These are phyloP conservation scores for Plasmodium yoelii DNA, from an alignment of 169 alveolate species.

Conservation along the genomic window DNA sequence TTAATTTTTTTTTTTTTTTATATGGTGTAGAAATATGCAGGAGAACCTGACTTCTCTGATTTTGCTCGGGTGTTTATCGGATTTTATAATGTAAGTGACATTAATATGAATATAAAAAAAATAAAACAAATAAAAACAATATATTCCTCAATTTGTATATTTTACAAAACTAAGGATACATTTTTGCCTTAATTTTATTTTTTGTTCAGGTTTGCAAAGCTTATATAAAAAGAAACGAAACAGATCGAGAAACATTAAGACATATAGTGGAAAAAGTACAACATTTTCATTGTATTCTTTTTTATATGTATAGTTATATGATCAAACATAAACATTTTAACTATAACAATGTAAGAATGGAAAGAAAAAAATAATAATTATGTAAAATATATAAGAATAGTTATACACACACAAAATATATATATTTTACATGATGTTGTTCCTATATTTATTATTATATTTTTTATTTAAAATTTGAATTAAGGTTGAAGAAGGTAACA, in stretches of 20 bases:
- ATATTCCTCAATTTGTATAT: no score
- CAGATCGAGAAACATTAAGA: slow-evolving; percentile 19
- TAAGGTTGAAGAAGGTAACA: slow-evolving; percentile 61
- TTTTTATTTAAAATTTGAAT: neutral
- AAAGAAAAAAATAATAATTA: neutral
- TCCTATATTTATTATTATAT: neutral
- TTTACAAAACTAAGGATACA: neutral
- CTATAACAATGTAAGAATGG: slow-evolving; percentile 41
- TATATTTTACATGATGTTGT: neutral
- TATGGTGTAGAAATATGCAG: slow-evolving; percentile 37
- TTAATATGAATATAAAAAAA: neutral
- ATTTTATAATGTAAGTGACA: slow-evolving; percentile 32
- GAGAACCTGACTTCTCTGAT: slow-evolving; percentile 70
- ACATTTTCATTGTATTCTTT: slow-evolving; percentile 34
- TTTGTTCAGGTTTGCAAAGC: slow-evolving; percentile 29
- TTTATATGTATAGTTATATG: slow-evolving; percentile 38
- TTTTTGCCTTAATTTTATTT: neutral
- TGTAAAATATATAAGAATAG: neutral
- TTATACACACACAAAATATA: no score
- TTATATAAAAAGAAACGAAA: slow-evolving; percentile 44
- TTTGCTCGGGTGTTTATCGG: slow-evolving; percentile 57
- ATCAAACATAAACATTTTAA: slow-evolving; percentile 51
- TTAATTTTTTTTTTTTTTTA: neutral
- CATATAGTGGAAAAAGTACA: slow-evolving; percentile 45
- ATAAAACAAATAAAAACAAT: neutral